Evolutionary conservation across 2,329 filamentous ascomycete species (phyloP).

Genomic region (Aspergillus alliaceus): DNA sequence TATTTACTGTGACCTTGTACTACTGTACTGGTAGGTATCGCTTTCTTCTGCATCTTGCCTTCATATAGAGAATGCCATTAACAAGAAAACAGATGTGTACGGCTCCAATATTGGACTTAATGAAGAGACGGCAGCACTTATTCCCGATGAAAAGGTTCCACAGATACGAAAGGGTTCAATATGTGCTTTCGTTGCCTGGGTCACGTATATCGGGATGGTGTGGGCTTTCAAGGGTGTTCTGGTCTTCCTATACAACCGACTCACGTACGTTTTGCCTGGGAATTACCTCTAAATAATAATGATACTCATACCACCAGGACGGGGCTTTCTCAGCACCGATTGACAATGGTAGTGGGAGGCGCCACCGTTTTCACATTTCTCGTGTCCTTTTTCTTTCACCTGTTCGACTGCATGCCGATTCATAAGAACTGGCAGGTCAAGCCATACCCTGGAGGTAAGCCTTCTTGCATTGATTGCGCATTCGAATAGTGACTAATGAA

Average conservation of each 20-base stretch:
- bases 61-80: background rate
- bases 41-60: background rate
- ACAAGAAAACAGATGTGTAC: constrained; percentile 3
- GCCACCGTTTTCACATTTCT: constrained; percentile 10
- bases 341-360: constrained; percentile 4
- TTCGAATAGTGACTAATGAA: background rate
- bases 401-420: constrained; percentile 14
- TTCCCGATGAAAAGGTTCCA: constrained; percentile 10
- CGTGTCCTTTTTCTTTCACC: constrained; percentile 14
- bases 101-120: constrained; percentile 16
- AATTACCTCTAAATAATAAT: background rate
- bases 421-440: constrained; percentile 20
- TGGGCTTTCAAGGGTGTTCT: constrained; percentile 20
- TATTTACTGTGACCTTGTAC: constrained; percentile 16
- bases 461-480: background rate
- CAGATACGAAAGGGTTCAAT: constrained; percentile 8
- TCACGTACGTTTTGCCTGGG: constrained; percentile 10
- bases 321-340: constrained; percentile 17
- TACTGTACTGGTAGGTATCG: constrained; percentile 11
- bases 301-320: constrained; percentile 2
- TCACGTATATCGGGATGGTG: constrained; percentile 18
- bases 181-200: constrained; percentile 17
- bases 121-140: constrained; percentile 7
- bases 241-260: constrained; percentile 17
- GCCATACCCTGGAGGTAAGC: constrained; percentile 17